A percentile compares a stretch with the other conserved stretches of the same genome.
These are phyloP conservation scores for Mucor plumbeus DNA, from an alignment of 371 early-diverging fungal species.

Conservation along the genomic window DNA sequence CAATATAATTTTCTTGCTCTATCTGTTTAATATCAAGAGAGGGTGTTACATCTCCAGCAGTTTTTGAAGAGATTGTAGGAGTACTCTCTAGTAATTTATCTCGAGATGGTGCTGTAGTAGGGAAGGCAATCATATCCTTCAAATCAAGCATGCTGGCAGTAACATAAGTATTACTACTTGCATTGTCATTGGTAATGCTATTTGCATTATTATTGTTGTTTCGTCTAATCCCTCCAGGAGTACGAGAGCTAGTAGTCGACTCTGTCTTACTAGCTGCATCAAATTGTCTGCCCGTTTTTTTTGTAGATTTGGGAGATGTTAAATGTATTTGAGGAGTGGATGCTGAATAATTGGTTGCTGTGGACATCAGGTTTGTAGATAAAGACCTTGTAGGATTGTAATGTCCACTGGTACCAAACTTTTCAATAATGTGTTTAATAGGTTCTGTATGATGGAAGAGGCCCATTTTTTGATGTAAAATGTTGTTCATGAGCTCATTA, in stretches of 20 bases:
- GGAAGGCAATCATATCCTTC: slow-evolving; percentile 34
- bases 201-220: neutral
- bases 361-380: slow-evolving; percentile 4
- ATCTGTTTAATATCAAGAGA: neutral
- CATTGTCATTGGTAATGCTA: neutral
- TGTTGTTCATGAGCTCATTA: slow-evolving; percentile 57
- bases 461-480: slow-evolving; percentile 76
- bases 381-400: neutral
- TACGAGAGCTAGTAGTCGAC: neutral
- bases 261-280: slow-evolving; percentile 12
- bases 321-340: slow-evolving; percentile 32
- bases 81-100: neutral
- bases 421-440: slow-evolving; percentile 30
- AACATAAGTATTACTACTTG: neutral
- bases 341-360: slow-evolving; percentile 8
- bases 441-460: slow-evolving; percentile 64
- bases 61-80: neutral
- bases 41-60: neutral
- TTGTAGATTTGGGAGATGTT: slow-evolving; percentile 31
- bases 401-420: slow-evolving; percentile 6
- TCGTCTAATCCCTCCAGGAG: slow-evolving; percentile 6
- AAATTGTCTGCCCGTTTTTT: slow-evolving; percentile 3
- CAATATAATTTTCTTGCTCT: slow-evolving; percentile 26
- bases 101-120: slow-evolving; percentile 16
- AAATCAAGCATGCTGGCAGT: slow-evolving; percentile 29